Evolutionary conservation across 495 filamentous ascomycete genomes (phyloP), one percentile per base, ranked within the genome.

Genomic region (Penicillium psychrofluorescens): DNA sequence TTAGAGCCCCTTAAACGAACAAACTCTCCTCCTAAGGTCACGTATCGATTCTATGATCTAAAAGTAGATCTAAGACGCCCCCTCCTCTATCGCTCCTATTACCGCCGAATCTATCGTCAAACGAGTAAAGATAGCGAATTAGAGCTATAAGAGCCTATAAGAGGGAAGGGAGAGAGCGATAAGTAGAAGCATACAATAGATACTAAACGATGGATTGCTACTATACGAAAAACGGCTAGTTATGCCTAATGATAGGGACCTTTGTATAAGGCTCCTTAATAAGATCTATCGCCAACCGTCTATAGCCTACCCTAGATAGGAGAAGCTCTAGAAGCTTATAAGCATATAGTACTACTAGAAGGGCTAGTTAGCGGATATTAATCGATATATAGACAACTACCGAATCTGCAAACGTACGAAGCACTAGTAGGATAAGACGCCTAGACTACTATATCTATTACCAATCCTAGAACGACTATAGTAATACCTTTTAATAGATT

Each of bases 251-350:
- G 7, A 44, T 2, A 34, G 36, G 0, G 32, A 49, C 13, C 36
- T 54, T 1, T 13, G 29, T 1, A 10, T 12, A 7, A 7, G 44
- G 1, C 11, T 52, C 11, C 30, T 50, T 5, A 34, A 54, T 36
- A 22, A 52, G 6, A 48, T 49, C n/a, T 32, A 53, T 11, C 14
- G 30, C 1, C 14, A 53, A 16, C 33, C 34, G 0, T 44, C 35
- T n/a, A 49, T 12, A 2, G 35, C 39, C 0, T 32, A 53, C n/a
- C 50, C 31, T 5, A 14, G 44, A 14, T 27, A 34, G 6, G 32
- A 44, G 4, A 49, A 49, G 30, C 35, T 33, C n/a, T 35, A 38
- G 12, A 34, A 14, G 0, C 15, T 53, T 1, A 1, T 40, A 0
- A 5, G 5, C 1, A 14, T 11, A 7, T 12, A 40, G 11, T 48